Evolutionary conservation across 345 rosid species (phyloP).

Genomic region (Pelargonium nanum): DNA sequence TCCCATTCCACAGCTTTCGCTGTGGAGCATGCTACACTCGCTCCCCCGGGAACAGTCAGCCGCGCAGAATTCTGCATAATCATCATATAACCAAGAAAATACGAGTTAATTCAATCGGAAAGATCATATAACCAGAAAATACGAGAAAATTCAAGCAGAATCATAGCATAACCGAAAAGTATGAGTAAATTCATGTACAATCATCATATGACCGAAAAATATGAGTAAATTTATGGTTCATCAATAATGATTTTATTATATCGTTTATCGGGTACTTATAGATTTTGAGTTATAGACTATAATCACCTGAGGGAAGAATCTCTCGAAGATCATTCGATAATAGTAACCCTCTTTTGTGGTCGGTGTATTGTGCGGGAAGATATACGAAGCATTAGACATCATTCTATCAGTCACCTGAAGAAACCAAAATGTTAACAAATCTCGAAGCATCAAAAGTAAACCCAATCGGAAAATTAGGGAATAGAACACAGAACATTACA

Average conservation of each 20-base stretch:
- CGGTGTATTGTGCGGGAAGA: slow-evolving; percentile 82
- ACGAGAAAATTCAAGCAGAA: no score
- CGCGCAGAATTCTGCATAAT: slow-evolving; percentile 63
- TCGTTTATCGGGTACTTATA: no score
- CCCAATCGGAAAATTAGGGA: neutral
- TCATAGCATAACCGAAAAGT: no score
- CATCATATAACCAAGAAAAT: neutral
- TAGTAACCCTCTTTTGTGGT: slow-evolving; percentile 76
- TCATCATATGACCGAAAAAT: no score
- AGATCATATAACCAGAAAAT: no score
- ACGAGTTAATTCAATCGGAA: neutral
- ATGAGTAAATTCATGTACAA: no score
- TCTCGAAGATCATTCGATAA: slow-evolving; percentile 82
- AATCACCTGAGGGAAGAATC: slow-evolving; percentile 81
- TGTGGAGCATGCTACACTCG: slow-evolving; percentile 83
- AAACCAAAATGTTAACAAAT: neutral
- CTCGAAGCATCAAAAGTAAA: neutral
- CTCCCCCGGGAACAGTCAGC: slow-evolving; percentile 82
- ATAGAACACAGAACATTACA: slow-evolving; percentile 21
- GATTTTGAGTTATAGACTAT: no score
- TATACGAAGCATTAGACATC: slow-evolving; percentile 62
- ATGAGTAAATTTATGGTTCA: no score
- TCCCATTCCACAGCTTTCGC: slow-evolving; percentile 91
- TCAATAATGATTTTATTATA: no score
- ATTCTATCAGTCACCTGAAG: slow-evolving; percentile 67